Evolutionary conservation across 495 filamentous ascomycete species (phyloP).

Genomic region (Polyplosphaeria fusca): DNA sequence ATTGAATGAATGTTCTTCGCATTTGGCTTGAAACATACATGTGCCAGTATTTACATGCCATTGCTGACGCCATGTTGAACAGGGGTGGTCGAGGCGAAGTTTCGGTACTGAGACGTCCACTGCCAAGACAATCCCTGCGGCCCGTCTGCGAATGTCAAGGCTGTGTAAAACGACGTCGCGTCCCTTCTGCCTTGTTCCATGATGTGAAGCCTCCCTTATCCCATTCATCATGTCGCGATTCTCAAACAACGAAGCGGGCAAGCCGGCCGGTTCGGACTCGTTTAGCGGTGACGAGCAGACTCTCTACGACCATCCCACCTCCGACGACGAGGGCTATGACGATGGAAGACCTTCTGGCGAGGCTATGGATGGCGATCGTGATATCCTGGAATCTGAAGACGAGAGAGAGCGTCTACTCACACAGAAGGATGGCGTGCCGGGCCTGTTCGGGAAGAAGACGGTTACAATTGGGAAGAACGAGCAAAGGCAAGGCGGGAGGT

Average conservation of each 20-base stretch:
- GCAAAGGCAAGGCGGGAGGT: slow-evolving; percentile 43
- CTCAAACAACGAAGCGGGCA: slow-evolving; percentile 3
- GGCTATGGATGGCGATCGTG: slow-evolving; percentile 64
- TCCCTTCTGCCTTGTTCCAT: no score
- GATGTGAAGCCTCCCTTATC: no score
- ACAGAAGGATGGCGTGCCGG: slow-evolving; percentile 49
- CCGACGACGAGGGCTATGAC: slow-evolving; percentile 13
- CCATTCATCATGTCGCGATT: slow-evolving; percentile 5
- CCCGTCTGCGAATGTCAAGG: no score
- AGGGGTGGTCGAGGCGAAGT: slow-evolving; percentile 1
- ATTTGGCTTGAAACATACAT: no score
- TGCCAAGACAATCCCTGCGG: no score
- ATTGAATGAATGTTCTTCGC: no score
- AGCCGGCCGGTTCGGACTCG: background rate
- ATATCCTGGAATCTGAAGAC: slow-evolving; percentile 84
- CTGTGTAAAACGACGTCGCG: no score
- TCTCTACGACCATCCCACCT: slow-evolving; percentile 7
- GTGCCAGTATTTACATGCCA: no score
- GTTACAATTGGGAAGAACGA: slow-evolving; percentile 59
- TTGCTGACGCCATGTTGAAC: background rate
- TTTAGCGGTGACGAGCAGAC: slow-evolving; percentile 13
- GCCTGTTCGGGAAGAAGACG: slow-evolving; percentile 46
- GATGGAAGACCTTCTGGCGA: slow-evolving; percentile 60
- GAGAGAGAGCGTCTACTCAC: slow-evolving; percentile 76
- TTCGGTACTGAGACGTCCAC: slow-evolving; percentile 8